Evolutionary conservation across 768 basidiomycete genomes (phyloP), one percentile per base, ranked within the genome.

Genomic region (Panaeolus papilionaceus): DNA sequence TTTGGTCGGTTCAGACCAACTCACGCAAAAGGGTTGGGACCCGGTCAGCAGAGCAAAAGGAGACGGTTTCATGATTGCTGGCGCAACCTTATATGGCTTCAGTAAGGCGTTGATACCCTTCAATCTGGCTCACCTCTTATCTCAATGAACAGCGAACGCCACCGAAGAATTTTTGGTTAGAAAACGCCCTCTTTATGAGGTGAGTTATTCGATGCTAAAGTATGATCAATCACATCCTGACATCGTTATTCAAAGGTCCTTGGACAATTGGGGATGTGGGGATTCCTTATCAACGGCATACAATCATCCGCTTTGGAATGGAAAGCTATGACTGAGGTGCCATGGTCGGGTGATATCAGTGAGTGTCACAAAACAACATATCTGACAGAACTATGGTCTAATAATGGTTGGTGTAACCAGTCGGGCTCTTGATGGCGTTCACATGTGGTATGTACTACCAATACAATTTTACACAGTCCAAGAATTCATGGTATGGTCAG

Each of bases 111-210:
- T 47, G 40, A 37, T 45, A 49, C 20, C 65, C 42, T 4, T 28
- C 11, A 16, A 14, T 18, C 40, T 2, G 8, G 16, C 42, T 44
- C 16, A 18, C 28, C 23, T 38, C 47, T 61, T n/a, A 64, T 14
- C 10, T 37, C 51, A 7, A 6, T 45, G 38, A 26, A 38, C 69
- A 94, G 93, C 92, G 26, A 95, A 95, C 70, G 92, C 94, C 37
- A 93, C 92, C 0, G 94, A 96, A 75, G 94, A 95, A 74, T 92
- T 92, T 77, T 88, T 95, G 67, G 94, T 96, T 38, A 86, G 94
- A 67, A 87, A 80, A 71, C 83, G 88, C 12, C 94, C 94, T 5
- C 80, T 95, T 45, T 95, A 94, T 72, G 94, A 95, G 80, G 89
- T 85, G 28, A 26, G 26, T 37, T 28, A 7, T 10, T 23, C 20